Conservation (phyloP, 495 filamentous ascomycete genomes). For the Aspergillus sclerotioniger region DNA sequence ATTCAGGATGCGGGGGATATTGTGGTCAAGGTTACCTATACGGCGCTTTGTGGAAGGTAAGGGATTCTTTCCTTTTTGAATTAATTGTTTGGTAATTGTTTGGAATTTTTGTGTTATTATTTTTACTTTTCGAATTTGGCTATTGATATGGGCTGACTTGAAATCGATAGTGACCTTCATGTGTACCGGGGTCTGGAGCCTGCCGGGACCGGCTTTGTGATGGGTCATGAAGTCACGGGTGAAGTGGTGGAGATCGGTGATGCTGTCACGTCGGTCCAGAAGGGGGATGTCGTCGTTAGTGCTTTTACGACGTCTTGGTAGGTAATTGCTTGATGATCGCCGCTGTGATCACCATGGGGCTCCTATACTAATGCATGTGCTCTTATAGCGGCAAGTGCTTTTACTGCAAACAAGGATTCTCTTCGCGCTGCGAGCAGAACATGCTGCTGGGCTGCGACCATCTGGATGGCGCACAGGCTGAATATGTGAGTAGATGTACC, state of each 20-base stretch:
- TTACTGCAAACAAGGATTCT: slow-evolving; percentile 81
- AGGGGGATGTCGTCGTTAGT: slow-evolving; percentile 76
- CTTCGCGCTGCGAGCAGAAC: slow-evolving; percentile 76
- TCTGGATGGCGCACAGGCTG: slow-evolving; percentile 86
- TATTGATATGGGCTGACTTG: not conserved
- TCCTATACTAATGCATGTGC: not conserved
- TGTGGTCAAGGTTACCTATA: slow-evolving; percentile 80
- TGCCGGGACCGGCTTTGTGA: slow-evolving; percentile 61
- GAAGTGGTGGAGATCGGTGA: slow-evolving; percentile 65
- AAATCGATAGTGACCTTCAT: slow-evolving; percentile 71
- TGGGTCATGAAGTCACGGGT: slow-evolving; percentile 78
- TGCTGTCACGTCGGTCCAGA: slow-evolving; percentile 63
- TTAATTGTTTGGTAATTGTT: not conserved
- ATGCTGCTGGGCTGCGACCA: slow-evolving; percentile 70
- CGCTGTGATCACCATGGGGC: not conserved
- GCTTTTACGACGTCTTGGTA: slow-evolving; percentile 90
- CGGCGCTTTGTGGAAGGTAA: slow-evolving; percentile 89
- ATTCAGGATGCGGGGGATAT: slow-evolving; percentile 73
- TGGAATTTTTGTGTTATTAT: not conserved
- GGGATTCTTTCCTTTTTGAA: slow-evolving; percentile 23
- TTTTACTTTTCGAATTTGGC: not conserved
- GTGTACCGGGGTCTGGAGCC: slow-evolving; percentile 81
- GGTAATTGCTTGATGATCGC: slow-evolving; percentile 22
- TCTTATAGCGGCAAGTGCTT: slow-evolving; percentile 70
- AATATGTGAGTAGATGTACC: slow-evolving; percentile 56